Evolutionary conservation across 441 rosid species (phyloP), one percentile per base, ranked within the genome.

Genomic region (Arabidopsis hybrid): DNA sequence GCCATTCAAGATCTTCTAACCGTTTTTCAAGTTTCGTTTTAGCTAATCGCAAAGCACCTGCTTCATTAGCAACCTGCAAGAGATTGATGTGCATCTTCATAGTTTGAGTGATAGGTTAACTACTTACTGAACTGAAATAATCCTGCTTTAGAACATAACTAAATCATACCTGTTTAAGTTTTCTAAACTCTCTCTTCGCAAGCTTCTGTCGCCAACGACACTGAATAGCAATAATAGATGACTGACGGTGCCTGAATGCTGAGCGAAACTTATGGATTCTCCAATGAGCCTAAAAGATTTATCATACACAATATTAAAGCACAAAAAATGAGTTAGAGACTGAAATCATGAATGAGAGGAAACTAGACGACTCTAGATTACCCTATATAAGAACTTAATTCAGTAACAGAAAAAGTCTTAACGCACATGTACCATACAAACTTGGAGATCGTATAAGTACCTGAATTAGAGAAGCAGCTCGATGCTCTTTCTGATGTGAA

Each of bases 21-120:
- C 88, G 93, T 86, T 90, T 91, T 87, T 95, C 97, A 82, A 95
- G 97, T 79, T 95, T 93, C 86, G 60, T 88, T 88, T 95, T 95
- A 45, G 98, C 99, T 83, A 89, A 74, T 42, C 93, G 95, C 81
- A 93, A 80, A 39, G 98, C 98, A 79, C 99, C 98, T 9, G 97
- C 66, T 86, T 93, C 99, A 83, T 89, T 90, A 73, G 97, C 98
- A 81, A 83, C 97, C 97, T 93, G 88, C 69, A 77, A 75, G 67
- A 69, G 29, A 57, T 59, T 66, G 63, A 78, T 29, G 36, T 68
- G 62, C 63, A 73, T 38, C 61, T 45, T 60, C 45, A 68, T 55
- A 43, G 62, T 52, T 72, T 45, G 47, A 16, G 55, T 70, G 58
- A 50, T n/a, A 62, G 53, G 57, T 57, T 45, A 16, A 29, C 32